These are phyloP conservation scores for Aspergillus bertholletiae DNA, from an alignment of 495 filamentous ascomycete species.

Conservation along the genomic window DNA sequence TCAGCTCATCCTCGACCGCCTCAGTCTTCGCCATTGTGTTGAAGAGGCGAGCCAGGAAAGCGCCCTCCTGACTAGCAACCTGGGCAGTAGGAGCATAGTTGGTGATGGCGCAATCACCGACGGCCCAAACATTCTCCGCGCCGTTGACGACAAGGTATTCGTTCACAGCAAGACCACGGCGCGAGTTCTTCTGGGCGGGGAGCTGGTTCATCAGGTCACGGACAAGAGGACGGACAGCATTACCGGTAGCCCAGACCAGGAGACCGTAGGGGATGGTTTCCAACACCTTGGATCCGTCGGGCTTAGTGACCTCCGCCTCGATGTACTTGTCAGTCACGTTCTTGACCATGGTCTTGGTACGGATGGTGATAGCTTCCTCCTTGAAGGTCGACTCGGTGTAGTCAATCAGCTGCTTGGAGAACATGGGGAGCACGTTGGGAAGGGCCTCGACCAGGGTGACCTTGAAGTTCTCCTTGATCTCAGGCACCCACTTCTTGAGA, in stretches of 20 bases:
- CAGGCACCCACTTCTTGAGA: constrained; percentile 95
- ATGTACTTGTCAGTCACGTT: constrained; percentile 93
- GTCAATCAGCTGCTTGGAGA: constrained; percentile 98
- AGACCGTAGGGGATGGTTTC: constrained; percentile 91
- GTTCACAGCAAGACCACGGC: constrained; percentile 91
- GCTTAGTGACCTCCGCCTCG: constrained; percentile 79
- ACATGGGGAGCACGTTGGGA: constrained; percentile 97
- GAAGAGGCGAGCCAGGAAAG: constrained; percentile 91
- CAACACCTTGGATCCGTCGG: constrained; percentile 79
- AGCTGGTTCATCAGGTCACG: constrained; percentile 89
- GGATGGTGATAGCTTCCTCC: constrained; percentile 94
- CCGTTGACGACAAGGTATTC: constrained; percentile 98
- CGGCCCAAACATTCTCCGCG: constrained; percentile 91
- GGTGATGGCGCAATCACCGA: constrained; percentile 85
- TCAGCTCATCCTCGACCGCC: constrained; percentile 67
- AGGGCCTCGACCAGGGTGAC: constrained; percentile 97
- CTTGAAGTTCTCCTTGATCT: constrained; percentile 89
- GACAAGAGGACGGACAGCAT: constrained; percentile 83
- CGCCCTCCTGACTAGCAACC: constrained; percentile 93
- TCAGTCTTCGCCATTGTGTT: constrained; percentile 97
- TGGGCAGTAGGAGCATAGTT: constrained; percentile 98
- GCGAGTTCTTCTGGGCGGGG: constrained; percentile 90
- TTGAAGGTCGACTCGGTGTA: constrained; percentile 99
- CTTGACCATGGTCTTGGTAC: constrained; percentile 99
- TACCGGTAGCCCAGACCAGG: constrained; percentile 97